Conservation (phyloP, 2,329 filamentous ascomycete genomes). For the Neonectria neomacrospora region DNA sequence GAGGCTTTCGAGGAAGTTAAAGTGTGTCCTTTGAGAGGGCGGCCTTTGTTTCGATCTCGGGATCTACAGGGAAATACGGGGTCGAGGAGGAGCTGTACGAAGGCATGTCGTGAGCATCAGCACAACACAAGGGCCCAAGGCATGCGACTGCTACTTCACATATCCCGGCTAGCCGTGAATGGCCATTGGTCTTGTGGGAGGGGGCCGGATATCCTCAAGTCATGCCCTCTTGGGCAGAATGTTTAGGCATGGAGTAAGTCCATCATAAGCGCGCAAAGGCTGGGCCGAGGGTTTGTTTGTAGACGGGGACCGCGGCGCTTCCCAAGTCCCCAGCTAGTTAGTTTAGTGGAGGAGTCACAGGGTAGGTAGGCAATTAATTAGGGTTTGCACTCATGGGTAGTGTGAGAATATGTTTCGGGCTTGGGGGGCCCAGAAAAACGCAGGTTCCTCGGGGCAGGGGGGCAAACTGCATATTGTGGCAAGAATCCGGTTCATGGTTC, state of each 20-base stretch:
- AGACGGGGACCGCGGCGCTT: constrained; percentile 8
- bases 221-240: constrained; percentile 10
- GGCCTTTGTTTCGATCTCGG: constrained; percentile 12
- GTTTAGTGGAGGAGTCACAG: not conserved
- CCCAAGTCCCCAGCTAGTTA: not conserved
- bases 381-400: not conserved
- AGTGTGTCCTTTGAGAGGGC: constrained; percentile 5
- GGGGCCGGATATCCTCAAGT: not conserved
- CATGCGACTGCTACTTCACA: constrained; percentile 16
- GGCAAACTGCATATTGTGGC: constrained; percentile 19
- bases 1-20: not conserved
- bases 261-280: not conserved
- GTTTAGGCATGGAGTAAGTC: constrained; percentile 8
- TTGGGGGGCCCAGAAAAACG: not conserved
- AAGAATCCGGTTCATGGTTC: not conserved
- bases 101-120: constrained; percentile 24
- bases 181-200: not conserved
- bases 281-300: not conserved
- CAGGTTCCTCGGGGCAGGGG: not conserved
- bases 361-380: not conserved
- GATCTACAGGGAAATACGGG: constrained; percentile 15
- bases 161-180: constrained; percentile 8
- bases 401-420: not conserved
- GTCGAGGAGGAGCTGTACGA: not conserved
- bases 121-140: constrained; percentile 1